These are phyloP conservation scores for Kentomonas sorsogonicus DNA, from an alignment of 208 protist species.

Conservation along the genomic window DNA sequence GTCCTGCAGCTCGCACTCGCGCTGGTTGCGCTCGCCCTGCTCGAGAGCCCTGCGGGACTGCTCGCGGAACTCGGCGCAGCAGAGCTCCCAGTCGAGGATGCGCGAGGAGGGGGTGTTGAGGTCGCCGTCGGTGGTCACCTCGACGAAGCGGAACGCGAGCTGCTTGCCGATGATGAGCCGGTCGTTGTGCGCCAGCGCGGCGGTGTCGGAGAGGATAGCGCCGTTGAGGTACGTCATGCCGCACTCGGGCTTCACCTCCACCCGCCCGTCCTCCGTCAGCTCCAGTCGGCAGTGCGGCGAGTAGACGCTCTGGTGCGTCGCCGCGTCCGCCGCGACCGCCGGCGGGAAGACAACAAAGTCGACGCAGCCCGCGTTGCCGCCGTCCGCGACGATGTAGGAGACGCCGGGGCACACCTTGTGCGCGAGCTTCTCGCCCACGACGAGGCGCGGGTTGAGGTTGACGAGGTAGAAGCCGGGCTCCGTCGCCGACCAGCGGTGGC, in stretches of 20 bases:
- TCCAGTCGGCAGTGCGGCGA: conserved; percentile 59
- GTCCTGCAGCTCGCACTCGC: conserved; percentile 25
- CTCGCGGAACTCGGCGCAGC: conserved; percentile 42
- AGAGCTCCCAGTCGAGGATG: conserved; percentile 66
- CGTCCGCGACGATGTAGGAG: conserved; percentile 49
- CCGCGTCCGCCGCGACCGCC: conserved; percentile 13
- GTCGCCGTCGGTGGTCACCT: conserved; percentile 19
- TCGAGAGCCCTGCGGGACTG: conserved; percentile 17
- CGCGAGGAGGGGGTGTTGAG: conserved; percentile 16
- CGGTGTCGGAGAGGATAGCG: conserved; percentile 32
- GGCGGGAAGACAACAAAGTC: conserved; percentile 51
- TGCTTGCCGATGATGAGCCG: conserved; percentile 57
- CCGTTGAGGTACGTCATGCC: conserved; percentile 66
- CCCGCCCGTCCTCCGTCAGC: conserved; percentile 21
- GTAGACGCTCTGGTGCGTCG: conserved; percentile 40
- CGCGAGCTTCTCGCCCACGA: conserved; percentile 57
- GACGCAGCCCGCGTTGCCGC: conserved; percentile 27
- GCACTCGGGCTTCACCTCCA: conserved; percentile 48
- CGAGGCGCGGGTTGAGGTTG: conserved; percentile 51
- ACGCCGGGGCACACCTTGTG: conserved; percentile 32
- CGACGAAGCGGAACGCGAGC: conserved; percentile 46
- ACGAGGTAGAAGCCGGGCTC: conserved; percentile 44
- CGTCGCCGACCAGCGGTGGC: conserved; percentile 36
- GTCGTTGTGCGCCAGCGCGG: conserved; percentile 42
- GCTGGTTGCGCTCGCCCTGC: conserved; percentile 12